Evolutionary conservation across 306 rosid species (phyloP).

Genomic region (Alnus rubra): DNA sequence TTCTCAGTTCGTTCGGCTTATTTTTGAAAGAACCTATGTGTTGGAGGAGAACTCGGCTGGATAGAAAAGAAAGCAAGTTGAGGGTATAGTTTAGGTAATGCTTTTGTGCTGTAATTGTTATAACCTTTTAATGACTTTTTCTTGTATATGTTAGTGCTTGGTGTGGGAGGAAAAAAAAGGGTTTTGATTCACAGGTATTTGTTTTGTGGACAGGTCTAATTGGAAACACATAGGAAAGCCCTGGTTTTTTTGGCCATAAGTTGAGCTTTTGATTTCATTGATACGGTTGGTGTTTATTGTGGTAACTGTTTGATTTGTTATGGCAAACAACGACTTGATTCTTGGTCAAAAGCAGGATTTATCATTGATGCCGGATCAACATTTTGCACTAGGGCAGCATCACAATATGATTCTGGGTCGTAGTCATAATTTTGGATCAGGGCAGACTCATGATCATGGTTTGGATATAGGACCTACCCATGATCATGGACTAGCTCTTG

Average conservation of each 20-base stretch:
- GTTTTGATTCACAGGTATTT: background rate
- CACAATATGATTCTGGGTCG: conserved; percentile 11
- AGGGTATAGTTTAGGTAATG: background rate
- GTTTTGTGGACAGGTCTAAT: conserved; percentile 25
- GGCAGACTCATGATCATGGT: conserved; percentile 16
- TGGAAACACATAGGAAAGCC: background rate
- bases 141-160: background rate
- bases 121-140: background rate
- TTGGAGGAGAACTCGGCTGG: background rate
- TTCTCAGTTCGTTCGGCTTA: background rate
- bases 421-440: conserved; percentile 23
- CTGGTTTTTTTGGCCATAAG: background rate
- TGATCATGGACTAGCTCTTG: conserved; percentile 27
- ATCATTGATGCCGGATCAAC: conserved; percentile 10
- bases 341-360: conserved; percentile 28
- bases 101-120: background rate
- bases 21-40: background rate
- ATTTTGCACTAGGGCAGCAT: conserved; percentile 23
- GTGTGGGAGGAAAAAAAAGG: background rate
- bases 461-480: conserved; percentile 24
- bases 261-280: conserved; percentile 9
- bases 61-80: background rate
- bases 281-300: background rate
- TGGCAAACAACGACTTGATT: conserved; percentile 35
- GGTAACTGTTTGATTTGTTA: conserved; percentile 16